These are phyloP conservation scores for Exophiala xenobiotica DNA, from an alignment of 2,329 filamentous ascomycete species.

Conservation along the genomic window DNA sequence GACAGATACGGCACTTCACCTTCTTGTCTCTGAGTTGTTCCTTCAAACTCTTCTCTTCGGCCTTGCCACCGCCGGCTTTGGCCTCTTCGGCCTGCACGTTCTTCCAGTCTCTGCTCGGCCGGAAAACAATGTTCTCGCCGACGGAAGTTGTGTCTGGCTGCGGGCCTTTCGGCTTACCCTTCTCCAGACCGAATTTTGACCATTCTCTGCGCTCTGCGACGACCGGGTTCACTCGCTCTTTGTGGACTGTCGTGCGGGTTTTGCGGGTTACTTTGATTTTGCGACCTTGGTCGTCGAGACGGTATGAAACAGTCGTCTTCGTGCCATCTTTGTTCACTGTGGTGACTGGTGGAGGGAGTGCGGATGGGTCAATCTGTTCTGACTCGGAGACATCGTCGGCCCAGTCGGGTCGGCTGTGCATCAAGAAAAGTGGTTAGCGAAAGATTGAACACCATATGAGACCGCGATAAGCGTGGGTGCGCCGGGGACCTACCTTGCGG, in stretches of 20 bases:
- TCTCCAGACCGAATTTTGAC: constrained; percentile 88
- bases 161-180: constrained; percentile 79
- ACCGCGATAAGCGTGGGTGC: not conserved
- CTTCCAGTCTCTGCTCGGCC: constrained; percentile 91
- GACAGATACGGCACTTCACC: constrained; percentile 99
- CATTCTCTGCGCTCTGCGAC: constrained; percentile 93
- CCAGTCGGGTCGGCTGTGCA: constrained; percentile 29
- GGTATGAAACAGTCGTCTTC: constrained; percentile 89
- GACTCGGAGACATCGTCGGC: constrained; percentile 63
- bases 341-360: constrained; percentile 81
- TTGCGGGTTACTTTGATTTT: constrained; percentile 97
- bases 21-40: constrained; percentile 91
- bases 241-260: constrained; percentile 87
- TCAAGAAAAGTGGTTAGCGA: constrained; percentile 15
- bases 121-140: constrained; percentile 97
- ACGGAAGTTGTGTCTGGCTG: constrained; percentile 87
- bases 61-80: constrained; percentile 48
- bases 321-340: constrained; percentile 98
- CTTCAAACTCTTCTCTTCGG: constrained; percentile 66
- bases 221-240: constrained; percentile 91
- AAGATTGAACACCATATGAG: not conserved
- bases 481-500: constrained; percentile 24
- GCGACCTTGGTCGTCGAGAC: constrained; percentile 87
- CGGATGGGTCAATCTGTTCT: constrained; percentile 76
- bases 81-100: constrained; percentile 76